Percentiles rank a stretch among this genome's conserved stretches.
These are phyloP conservation scores for Puccinellia tenuiflora DNA, from an alignment of 176 grass and related monocot genomes.

Conservation along the genomic window DNA sequence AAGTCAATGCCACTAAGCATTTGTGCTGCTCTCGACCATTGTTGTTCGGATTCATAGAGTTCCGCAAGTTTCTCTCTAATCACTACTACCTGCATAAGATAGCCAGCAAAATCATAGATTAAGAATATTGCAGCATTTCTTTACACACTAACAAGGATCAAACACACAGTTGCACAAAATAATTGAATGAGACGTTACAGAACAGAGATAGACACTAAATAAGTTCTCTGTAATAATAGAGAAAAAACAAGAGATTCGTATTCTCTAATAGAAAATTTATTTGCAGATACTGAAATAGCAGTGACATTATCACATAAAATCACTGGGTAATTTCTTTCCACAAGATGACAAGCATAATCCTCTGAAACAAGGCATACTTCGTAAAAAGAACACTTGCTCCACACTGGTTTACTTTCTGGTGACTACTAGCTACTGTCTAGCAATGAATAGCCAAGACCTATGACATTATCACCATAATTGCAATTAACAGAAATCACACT, in stretches of 20 bases:
- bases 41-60: slow-evolving; percentile 89
- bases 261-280: neutral
- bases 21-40: slow-evolving; percentile 96
- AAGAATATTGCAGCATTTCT: neutral
- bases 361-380: neutral
- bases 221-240: neutral
- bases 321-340: neutral
- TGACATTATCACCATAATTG: neutral
- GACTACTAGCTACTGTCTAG: neutral
- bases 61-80: slow-evolving; percentile 99
- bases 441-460: neutral
- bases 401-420: neutral
- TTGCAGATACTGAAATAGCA: neutral
- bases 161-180: neutral
- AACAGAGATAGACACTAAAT: neutral
- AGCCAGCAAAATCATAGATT: neutral
- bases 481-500: neutral
- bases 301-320: neutral
- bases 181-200: neutral
- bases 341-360: neutral
- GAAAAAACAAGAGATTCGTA: neutral
- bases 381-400: neutral
- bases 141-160: neutral
- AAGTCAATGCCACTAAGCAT: slow-evolving; percentile 99
- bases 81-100: slow-evolving; percentile 59